Evolutionary conservation across 176 grass and related monocot genomes (phyloP).

Genomic region (Poa pratensis): DNA sequence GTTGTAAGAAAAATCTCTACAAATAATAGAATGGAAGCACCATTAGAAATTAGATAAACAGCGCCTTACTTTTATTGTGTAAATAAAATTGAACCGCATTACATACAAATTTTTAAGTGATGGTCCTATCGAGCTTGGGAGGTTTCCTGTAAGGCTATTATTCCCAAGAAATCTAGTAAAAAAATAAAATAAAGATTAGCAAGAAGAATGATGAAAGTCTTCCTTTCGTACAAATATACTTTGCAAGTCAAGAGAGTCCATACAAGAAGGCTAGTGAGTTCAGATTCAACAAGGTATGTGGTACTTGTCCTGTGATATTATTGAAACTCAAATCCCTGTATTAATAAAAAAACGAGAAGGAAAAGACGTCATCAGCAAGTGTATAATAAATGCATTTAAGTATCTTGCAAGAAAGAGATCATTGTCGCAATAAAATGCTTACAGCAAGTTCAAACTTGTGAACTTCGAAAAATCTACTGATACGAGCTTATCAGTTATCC

Average conservation of each 20-base stretch:
- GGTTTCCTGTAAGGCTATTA: constrained; percentile 74
- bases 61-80: background rate
- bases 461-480: constrained; percentile 60
- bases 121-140: constrained; percentile 55
- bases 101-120: constrained; percentile 76
- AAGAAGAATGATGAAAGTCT: constrained; percentile 16
- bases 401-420: background rate
- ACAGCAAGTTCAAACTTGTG: constrained; percentile 51
- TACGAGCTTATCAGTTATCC: constrained; percentile 65
- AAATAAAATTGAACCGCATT: background rate
- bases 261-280: constrained; percentile 59
- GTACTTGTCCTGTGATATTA: constrained; percentile 78
- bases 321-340: constrained; percentile 93
- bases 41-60: background rate
- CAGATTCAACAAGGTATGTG: constrained; percentile 73
- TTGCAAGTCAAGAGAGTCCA: constrained; percentile 18
- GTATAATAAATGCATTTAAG: background rate
- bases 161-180: constrained; percentile 90
- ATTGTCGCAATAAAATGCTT: constrained; percentile 18
- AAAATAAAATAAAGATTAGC: too few relatives aligned
- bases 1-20: constrained; percentile 95
- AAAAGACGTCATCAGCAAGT: background rate
- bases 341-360: background rate
- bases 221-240: constrained; percentile 28
- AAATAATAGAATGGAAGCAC: constrained; percentile 16